Evolutionary conservation across 2,329 filamentous ascomycete species (phyloP), one percentile per base, ranked within the genome.

Genomic region (Pseudogymnoascus sp.): DNA sequence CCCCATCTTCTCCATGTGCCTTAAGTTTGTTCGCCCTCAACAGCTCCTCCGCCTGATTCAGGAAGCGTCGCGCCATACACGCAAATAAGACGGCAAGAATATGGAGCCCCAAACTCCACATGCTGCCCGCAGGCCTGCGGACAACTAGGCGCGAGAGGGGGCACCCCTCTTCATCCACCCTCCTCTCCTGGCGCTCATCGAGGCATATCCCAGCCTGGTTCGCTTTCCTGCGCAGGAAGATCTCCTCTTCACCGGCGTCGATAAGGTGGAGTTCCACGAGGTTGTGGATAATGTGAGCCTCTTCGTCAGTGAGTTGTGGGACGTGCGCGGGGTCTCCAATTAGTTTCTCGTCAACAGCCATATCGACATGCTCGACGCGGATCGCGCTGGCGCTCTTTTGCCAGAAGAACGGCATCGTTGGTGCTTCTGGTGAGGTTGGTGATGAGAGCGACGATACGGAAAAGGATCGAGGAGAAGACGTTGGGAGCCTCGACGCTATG

Each of bases 221-320:
- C n/a, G 16, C 26, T 10, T 55, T 55, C 49, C 49, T 31, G 8
- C 29, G 49, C 49, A 55, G 26, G 29, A 33, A 55, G 29, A 3
- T 19, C 49, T 55, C 49, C 31, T 55, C 26, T 26, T 55, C 49
- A 7, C 49, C 16, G 16, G 49, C 6, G 29, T 55, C 49, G 10
- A 55, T 55, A 33, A 55, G 49, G 8, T 55, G 49, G 10, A 55
- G 49, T 55, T 55, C 49, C 14, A 55, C 49, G 29, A 55, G 49
- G n/a, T 55, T 55, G 29, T 55, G 26, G 29, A 55, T 55, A 33
- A 55, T 55, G 16, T 7, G n/a, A 16, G 29, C 26, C 49, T 55
- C 49, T 55, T 55, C 49, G 26, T 55, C 49, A 3, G 49, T 55
- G 49, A 55, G 49, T 16, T 5, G 49, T 21, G 4, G 29, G 29